Percentiles rank a stretch among this genome's conserved stretches.
phyloP scores from a whole-genome alignment of 441 rosid genomes.

The Cnidoscolus chayamansa region DNA sequence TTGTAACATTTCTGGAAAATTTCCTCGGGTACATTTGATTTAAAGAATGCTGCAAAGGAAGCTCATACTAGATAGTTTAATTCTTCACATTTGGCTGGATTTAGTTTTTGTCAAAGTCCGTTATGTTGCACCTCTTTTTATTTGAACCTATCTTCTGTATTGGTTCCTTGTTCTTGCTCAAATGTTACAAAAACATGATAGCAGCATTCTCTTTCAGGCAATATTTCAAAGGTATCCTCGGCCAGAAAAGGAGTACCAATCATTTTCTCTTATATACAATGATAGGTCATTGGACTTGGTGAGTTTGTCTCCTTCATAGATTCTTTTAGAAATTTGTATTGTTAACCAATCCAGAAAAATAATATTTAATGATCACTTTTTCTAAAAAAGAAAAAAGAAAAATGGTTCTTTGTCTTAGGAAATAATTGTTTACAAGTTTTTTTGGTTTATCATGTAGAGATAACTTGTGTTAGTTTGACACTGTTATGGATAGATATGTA shows the following conservation, averaged over 20 bases:
- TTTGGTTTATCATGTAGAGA: slow-evolving; percentile 2
- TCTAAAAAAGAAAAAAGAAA: too few species aligned
- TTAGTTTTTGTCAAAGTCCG: not conserved
- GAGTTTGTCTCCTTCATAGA: slow-evolving; percentile 24
- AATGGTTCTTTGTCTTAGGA: not conserved
- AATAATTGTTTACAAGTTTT: not conserved
- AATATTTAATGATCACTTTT: not conserved
- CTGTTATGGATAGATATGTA: slow-evolving; percentile 57
- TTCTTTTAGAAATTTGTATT: slow-evolving; percentile 2
- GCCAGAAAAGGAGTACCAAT: slow-evolving; percentile 98
- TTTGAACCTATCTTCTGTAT: not conserved
- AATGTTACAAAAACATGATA: not conserved
- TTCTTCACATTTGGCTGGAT: not conserved
- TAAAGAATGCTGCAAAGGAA: not conserved
- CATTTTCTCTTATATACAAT: slow-evolving; percentile 83
- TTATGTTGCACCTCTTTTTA: slow-evolving; percentile 5
- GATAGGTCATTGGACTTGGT: slow-evolving; percentile 94
- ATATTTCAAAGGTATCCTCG: slow-evolving; percentile 77
- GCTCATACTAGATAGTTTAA: not conserved
- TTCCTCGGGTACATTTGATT: slow-evolving; percentile 8
- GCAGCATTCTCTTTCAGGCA: slow-evolving; percentile 40
- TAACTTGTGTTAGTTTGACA: slow-evolving; percentile 5
- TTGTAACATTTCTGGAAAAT: slow-evolving; percentile 1
- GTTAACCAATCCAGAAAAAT: slow-evolving; percentile 7
- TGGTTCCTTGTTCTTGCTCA: slow-evolving; percentile 14